These are phyloP conservation scores for Hortiboletus flavorubellus DNA, from an alignment of 768 basidiomycete genomes.

Conservation along the genomic window DNA sequence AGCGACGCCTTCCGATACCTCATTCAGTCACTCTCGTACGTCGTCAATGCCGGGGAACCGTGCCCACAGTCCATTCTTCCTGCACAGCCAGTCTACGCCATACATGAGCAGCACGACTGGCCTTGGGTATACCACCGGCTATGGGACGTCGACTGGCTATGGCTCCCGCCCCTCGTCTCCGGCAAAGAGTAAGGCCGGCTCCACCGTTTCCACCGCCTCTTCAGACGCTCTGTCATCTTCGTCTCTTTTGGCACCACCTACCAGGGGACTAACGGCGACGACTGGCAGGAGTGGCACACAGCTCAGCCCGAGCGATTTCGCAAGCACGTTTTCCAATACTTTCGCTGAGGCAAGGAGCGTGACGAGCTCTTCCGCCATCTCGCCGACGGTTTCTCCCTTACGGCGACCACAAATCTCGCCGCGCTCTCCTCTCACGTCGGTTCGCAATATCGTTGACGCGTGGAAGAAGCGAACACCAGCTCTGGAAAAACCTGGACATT, in stretches of 20 bases:
- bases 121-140: slow-evolving; percentile 34
- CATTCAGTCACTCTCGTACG: slow-evolving; percentile 48
- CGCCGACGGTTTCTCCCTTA: slow-evolving; percentile 49
- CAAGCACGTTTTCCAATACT: slow-evolving; percentile 37
- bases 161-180: slow-evolving; percentile 48
- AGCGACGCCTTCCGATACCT: slow-evolving; percentile 36
- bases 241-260: slow-evolving; percentile 49
- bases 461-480: slow-evolving; percentile 74
- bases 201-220: slow-evolving; percentile 27
- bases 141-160: slow-evolving; percentile 28
- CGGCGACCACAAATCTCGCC: slow-evolving; percentile 65
- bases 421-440: slow-evolving; percentile 67
- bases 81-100: slow-evolving; percentile 39
- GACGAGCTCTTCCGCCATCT: slow-evolving; percentile 25
- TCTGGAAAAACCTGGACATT: slow-evolving; percentile 30
- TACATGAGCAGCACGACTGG: slow-evolving; percentile 35
- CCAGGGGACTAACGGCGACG: slow-evolving; percentile 31
- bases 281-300: slow-evolving; percentile 30
- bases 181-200: slow-evolving; percentile 40
- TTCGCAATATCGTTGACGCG: slow-evolving; percentile 72
- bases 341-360: slow-evolving; percentile 37
- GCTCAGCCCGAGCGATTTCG: slow-evolving; percentile 35
- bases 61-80: slow-evolving; percentile 29
- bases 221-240: slow-evolving; percentile 32
- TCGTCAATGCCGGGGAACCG: slow-evolving; percentile 47